Percentiles rank a stretch among this genome's conserved stretches.
Conservation (phyloP, 2,329 filamentous ascomycete genomes). For the Stemphylium vesicarium region DNA sequence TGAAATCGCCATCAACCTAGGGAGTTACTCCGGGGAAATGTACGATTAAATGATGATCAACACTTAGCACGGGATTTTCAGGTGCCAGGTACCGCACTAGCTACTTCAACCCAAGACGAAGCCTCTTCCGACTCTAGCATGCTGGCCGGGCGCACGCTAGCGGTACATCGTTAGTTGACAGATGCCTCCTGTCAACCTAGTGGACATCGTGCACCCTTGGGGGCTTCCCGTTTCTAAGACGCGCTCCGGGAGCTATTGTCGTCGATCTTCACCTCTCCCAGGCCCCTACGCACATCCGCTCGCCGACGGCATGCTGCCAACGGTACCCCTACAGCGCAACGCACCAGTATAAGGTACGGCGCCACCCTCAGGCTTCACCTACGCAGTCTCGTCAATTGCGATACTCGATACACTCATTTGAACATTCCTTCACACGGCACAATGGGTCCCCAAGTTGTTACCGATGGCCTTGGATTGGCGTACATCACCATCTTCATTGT, state of each 20-base stretch:
- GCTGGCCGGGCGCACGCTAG: neutral
- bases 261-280: neutral
- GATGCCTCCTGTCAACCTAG: conserved; percentile 2
- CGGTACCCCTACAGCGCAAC: neutral
- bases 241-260: neutral
- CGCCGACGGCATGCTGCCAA: conserved; percentile 3
- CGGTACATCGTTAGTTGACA: conserved; percentile 4
- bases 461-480: conserved; percentile 25
- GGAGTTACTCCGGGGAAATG: conserved; percentile 8
- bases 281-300: neutral
- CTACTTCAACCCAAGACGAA: neutral
- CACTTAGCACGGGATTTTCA: neutral
- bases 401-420: conserved; percentile 10
- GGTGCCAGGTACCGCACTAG: conserved; percentile 8
- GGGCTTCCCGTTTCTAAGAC: conserved; percentile 10
- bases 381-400: conserved; percentile 3
- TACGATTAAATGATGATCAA: conserved; percentile 9
- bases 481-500: conserved; percentile 26
- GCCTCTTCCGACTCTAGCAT: conserved; percentile 6
- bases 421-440: conserved; percentile 1
- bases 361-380: neutral
- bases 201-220: conserved; percentile 5
- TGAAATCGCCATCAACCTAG: neutral
- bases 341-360: conserved; percentile 6
- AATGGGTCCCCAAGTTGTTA: conserved; percentile 21